Percentiles rank a stretch among this genome's conserved stretches.
Evolutionary conservation across 108 stramenopile genomes (phyloP).

Genomic region (Phaeodactylum tricornutum): DNA sequence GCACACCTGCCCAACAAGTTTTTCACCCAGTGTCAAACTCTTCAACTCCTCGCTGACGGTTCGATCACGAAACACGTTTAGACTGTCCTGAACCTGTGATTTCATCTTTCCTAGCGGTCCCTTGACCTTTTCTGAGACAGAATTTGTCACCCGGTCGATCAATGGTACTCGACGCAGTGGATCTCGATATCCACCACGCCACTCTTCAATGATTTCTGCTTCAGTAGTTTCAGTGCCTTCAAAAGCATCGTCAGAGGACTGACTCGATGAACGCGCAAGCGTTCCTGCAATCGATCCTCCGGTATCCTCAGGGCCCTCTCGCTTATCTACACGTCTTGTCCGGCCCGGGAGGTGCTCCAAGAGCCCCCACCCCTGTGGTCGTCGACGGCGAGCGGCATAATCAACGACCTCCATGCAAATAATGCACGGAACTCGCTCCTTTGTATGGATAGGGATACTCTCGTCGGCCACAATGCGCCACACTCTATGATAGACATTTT

Average conservation of each 20-base stretch:
- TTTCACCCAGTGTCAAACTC: conserved; percentile 2
- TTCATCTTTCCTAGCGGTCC: conserved; percentile 42
- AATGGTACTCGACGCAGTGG: conserved; percentile 61
- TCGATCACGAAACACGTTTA: conserved; percentile 6
- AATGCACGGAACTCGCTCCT: conserved; percentile 91
- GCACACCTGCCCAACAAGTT: too few species aligned
- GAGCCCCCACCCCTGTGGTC: too few species aligned
- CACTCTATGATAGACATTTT: conserved; percentile 64
- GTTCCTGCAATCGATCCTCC: too few species aligned
- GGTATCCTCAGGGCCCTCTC: too few species aligned
- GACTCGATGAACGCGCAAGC: too few species aligned
- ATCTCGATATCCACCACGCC: conserved; percentile 34
- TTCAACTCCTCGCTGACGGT: conserved; percentile 6
- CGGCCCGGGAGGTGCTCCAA: too few species aligned
- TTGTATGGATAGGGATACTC: conserved; percentile 79
- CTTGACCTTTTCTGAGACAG: conserved; percentile 43
- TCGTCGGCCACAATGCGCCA: conserved; percentile 81
- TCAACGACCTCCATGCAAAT: conserved; percentile 86
- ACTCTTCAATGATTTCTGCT: conserved; percentile 20
- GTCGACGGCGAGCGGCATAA: too few species aligned
- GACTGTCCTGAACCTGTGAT: conserved; percentile 1
- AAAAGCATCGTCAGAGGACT: too few species aligned
- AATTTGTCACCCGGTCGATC: conserved; percentile 59
- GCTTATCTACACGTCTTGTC: too few species aligned
- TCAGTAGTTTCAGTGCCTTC: too few species aligned